Conservation (phyloP, 176 grass and related monocot species). For the Secale cereale region DNA sequence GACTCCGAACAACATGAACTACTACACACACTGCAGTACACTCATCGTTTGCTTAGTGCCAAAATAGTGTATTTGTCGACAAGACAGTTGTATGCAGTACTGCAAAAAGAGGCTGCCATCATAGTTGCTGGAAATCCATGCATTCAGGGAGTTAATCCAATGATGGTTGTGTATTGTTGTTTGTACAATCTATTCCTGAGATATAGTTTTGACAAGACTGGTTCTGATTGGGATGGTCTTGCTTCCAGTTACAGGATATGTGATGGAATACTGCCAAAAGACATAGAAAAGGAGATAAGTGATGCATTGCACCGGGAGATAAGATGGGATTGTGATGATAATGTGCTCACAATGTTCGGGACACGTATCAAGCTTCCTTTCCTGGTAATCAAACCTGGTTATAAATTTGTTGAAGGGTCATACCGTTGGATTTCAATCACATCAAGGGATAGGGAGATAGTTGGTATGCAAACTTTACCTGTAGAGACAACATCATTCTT, state of each 20-base stretch:
- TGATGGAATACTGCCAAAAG: background rate
- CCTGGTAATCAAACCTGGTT: no score
- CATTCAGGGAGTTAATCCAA: background rate
- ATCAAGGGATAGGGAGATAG: background rate
- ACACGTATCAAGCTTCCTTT: background rate
- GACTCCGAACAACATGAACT: fast-evolving
- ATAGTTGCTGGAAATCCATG: background rate
- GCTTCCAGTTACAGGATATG: background rate
- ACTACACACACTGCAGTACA: background rate
- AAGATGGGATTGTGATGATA: background rate
- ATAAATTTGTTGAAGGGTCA: no score
- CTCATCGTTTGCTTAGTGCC: background rate
- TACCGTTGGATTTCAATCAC: background rate
- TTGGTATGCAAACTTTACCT: background rate
- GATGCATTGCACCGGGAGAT: background rate
- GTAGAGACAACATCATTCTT: background rate
- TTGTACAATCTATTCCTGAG: background rate
- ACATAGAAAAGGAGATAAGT: background rate
- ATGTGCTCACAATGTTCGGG: no score
- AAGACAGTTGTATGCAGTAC: background rate
- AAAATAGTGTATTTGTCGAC: fast-evolving
- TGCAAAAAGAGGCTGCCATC: background rate
- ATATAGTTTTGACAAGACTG: background rate
- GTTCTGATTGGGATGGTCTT: background rate
- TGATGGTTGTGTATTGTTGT: background rate